A percentile compares a stretch with the other conserved stretches of the same genome.
Conservation (phyloP, 1,284 basidiomycete species). For the Peniophora sp. region DNA sequence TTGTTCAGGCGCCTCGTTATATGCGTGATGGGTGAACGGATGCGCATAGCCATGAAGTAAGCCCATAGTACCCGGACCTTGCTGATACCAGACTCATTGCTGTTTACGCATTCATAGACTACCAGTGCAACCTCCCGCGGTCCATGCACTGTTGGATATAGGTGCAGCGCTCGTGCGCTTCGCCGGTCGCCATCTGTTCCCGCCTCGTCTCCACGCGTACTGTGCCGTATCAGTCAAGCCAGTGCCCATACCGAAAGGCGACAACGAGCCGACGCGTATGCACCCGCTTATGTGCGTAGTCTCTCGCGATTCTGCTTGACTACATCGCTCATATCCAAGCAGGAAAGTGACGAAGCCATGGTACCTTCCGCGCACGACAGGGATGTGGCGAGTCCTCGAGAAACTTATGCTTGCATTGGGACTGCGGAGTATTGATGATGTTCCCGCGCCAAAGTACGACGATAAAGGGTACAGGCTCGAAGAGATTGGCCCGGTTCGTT, state of each 20-base stretch:
- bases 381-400: not conserved
- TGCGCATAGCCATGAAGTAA: conserved; percentile 37
- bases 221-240: not conserved
- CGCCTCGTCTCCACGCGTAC: not conserved
- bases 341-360: not conserved
- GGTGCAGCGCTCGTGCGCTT: not conserved
- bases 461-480: conserved; percentile 2
- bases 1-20: conserved; percentile 21
- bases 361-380: not conserved
- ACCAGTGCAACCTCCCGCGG: not conserved
- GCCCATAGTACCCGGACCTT: conserved; percentile 11
- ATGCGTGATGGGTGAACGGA: conserved; percentile 28
- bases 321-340: not conserved
- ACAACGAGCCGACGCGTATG: not conserved
- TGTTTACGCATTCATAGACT: no score
- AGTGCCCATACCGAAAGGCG: not conserved
- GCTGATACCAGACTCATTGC: no score
- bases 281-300: not conserved
- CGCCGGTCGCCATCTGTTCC: not conserved
- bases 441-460: not conserved
- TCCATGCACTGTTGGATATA: not conserved
- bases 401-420: not conserved
- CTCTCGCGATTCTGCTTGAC: not conserved
- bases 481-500: not conserved
- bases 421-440: not conserved